Percentiles rank a stretch among this genome's conserved stretches.
Conservation (phyloP, 345 rosid genomes). For the Jatropha curcas region DNA sequence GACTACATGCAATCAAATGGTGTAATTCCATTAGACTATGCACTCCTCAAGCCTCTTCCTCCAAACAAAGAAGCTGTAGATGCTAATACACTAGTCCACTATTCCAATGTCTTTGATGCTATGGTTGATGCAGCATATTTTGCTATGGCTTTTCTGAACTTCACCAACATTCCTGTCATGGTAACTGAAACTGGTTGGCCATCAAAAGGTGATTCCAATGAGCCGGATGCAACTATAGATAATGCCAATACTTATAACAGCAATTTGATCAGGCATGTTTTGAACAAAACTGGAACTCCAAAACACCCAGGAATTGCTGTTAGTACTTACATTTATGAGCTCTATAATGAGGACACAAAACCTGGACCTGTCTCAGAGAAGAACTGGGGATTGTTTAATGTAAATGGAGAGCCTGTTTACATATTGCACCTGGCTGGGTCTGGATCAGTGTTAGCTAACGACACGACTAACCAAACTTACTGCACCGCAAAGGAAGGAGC, state of each 20-base stretch:
- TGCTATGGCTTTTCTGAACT: constrained; percentile 77
- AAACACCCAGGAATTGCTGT: constrained; percentile 81
- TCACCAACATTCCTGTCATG: constrained; percentile 76
- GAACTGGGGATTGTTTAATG: constrained; percentile 92
- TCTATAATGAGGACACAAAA: constrained; percentile 85
- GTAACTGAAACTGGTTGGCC: constrained; percentile 98
- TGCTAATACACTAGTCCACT: constrained; percentile 89
- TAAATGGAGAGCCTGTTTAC: constrained; percentile 75
- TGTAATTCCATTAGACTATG: constrained; percentile 84
- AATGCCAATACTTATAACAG: constrained; percentile 95
- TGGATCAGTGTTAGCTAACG: constrained; percentile 65
- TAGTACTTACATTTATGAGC: constrained; percentile 89
- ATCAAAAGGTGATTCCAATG: constrained; percentile 76
- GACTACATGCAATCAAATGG: constrained; percentile 83
- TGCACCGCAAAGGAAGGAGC: constrained; percentile 73
- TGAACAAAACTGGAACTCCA: constrained; percentile 92
- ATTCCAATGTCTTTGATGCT: constrained; percentile 94
- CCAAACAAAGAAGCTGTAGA: constrained; percentile 97
- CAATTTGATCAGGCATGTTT: constrained; percentile 83
- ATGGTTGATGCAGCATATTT: constrained; percentile 88
- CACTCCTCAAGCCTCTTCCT: constrained; percentile 87
- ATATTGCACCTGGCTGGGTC: constrained; percentile 67
- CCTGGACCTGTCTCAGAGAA: constrained; percentile 75
- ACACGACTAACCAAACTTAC: constrained; percentile 90
- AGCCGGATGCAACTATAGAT: constrained; percentile 73